Evolutionary conservation across 1,284 basidiomycete genomes (phyloP).

Genomic region (Leccinum pachyderme): DNA sequence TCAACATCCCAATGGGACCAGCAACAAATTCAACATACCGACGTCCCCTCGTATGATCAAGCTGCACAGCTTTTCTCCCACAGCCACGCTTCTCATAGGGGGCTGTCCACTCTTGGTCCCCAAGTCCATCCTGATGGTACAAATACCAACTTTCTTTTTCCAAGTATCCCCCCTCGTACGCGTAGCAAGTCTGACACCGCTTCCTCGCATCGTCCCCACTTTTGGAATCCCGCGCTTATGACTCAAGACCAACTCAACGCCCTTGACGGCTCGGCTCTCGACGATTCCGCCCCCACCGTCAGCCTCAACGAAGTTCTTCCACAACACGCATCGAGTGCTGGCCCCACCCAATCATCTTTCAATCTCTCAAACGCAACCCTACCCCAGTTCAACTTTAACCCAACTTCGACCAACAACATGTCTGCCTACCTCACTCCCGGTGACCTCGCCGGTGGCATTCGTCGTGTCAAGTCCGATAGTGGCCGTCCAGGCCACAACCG

Average conservation of each 20-base stretch:
- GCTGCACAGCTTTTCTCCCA: slow-evolving; percentile 32
- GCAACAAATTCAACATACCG: slow-evolving; percentile 36
- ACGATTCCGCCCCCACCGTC: slow-evolving; percentile 40
- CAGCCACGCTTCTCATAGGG: slow-evolving; percentile 36
- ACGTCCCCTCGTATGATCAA: slow-evolving; percentile 30
- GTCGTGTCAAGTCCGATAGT: slow-evolving; percentile 54
- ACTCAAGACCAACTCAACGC: slow-evolving; percentile 34
- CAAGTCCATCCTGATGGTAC: slow-evolving; percentile 35
- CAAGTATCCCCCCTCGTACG: slow-evolving; percentile 37
- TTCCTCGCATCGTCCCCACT: slow-evolving; percentile 45
- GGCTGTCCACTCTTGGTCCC: slow-evolving; percentile 34
- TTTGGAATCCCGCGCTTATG: slow-evolving; percentile 45
- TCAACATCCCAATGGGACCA: slow-evolving; percentile 36
- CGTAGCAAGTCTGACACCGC: slow-evolving; percentile 65
- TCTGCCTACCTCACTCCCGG: slow-evolving; percentile 41
- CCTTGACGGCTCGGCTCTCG: slow-evolving; percentile 31
- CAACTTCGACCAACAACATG: slow-evolving; percentile 14
- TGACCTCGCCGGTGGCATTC: slow-evolving; percentile 19
- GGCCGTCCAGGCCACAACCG: slow-evolving; percentile 43
- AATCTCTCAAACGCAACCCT: slow-evolving; percentile 23
- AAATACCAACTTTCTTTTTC: slow-evolving; percentile 38
- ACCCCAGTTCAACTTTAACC: slow-evolving; percentile 31
- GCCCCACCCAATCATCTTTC: slow-evolving; percentile 25
- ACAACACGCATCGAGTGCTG: slow-evolving; percentile 26
- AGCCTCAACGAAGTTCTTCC: slow-evolving; percentile 49